Percentiles rank a stretch among this genome's conserved stretches.
Conservation (phyloP, 306 rosid genomes). For the Inga leiocalycina region DNA sequence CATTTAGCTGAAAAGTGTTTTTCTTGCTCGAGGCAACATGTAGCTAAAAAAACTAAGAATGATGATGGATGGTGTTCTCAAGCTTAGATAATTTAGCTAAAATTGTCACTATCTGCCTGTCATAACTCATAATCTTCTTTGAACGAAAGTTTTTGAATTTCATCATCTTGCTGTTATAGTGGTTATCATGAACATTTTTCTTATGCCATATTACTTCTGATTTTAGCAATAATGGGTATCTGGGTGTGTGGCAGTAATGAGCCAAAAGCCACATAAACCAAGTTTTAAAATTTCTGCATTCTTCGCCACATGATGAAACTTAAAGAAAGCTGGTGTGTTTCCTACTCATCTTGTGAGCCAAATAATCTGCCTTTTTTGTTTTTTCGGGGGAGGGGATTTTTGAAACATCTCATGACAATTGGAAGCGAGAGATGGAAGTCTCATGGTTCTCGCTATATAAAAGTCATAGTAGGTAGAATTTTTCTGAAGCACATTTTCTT, state of each 20-base stretch:
- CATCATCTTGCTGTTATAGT: too few relatives aligned
- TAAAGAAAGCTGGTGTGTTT: not conserved
- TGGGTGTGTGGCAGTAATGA: not conserved
- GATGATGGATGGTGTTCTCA: not conserved
- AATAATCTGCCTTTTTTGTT: not conserved
- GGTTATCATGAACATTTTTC: too few relatives aligned
- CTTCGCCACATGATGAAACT: not conserved
- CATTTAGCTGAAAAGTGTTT: slow-evolving; percentile 16
- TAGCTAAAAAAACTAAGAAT: slow-evolving; percentile 10
- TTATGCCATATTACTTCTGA: too few relatives aligned
- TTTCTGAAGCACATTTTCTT: not conserved
- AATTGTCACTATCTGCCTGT: too few relatives aligned
- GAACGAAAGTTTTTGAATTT: too few relatives aligned
- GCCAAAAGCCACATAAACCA: not conserved
- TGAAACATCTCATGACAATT: not conserved
- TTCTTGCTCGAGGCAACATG: slow-evolving; percentile 10
- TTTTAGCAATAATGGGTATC: too few relatives aligned
- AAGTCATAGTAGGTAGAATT: not conserved
- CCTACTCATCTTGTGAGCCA: not conserved
- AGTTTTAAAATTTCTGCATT: not conserved
- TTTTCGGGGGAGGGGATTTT: not conserved
- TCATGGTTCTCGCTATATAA: not conserved
- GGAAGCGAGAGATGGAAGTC: not conserved
- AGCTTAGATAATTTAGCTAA: too few relatives aligned
- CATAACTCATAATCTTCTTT: too few relatives aligned